Evolutionary conservation across 1,284 basidiomycete species (phyloP).

Genomic region (Ceratobasidium sp.): DNA sequence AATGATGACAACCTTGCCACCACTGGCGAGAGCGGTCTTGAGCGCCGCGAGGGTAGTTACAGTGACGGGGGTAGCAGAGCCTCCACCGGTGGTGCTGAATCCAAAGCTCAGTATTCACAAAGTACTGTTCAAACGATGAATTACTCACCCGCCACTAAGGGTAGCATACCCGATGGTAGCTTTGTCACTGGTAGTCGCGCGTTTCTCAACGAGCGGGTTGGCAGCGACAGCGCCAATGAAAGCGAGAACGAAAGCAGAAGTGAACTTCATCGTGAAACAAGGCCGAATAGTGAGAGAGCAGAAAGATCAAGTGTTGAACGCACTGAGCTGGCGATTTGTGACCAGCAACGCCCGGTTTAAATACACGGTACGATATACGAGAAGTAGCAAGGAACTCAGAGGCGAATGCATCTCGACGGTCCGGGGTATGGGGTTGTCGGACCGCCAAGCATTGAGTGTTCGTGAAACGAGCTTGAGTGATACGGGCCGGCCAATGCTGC

Average conservation of each 20-base stretch:
- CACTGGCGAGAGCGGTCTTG: background rate
- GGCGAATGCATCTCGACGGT: too few relatives aligned
- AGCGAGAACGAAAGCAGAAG: too few relatives aligned
- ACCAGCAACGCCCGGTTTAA: too few relatives aligned
- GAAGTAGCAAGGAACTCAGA: too few relatives aligned
- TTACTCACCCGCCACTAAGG: background rate
- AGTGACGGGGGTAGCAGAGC: background rate
- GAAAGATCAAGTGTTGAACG: too few relatives aligned
- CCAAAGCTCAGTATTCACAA: background rate
- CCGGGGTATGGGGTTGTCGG: too few relatives aligned
- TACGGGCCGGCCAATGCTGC: background rate
- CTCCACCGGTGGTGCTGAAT: background rate
- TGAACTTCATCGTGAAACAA: slow-evolving; percentile 15
- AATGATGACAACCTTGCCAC: background rate
- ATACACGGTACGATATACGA: too few relatives aligned
- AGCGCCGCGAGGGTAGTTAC: background rate
- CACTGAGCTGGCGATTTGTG: too few relatives aligned
- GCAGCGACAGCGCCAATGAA: background rate
- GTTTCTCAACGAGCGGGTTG: background rate
- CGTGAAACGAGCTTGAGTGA: too few relatives aligned
- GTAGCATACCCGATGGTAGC: too few relatives aligned
- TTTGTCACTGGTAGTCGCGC: slow-evolving; percentile 4
- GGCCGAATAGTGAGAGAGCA: too few relatives aligned
- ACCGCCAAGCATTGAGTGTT: too few relatives aligned
- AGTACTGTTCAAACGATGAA: background rate